A percentile compares a stretch with the other conserved stretches of the same genome.
Conservation (phyloP, 2,329 filamentous ascomycete genomes). For the Alternaria novae-zelandiae region DNA sequence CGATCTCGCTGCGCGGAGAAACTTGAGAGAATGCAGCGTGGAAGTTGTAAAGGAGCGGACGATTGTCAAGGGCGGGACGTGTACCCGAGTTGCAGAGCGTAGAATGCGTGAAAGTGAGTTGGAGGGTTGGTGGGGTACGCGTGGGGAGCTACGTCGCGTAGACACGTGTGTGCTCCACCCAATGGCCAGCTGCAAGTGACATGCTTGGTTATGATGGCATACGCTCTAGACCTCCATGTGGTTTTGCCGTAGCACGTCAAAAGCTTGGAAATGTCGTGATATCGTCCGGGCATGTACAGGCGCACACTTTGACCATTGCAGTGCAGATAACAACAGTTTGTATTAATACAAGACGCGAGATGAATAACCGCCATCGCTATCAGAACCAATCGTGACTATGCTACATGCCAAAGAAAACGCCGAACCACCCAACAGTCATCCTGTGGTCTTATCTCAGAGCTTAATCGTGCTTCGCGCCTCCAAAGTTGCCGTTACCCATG, state of each 20-base stretch:
- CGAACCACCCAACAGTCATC: neutral
- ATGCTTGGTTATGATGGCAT: neutral
- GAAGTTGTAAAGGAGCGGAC: neutral
- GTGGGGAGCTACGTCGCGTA: conserved; percentile 1
- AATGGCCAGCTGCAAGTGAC: conserved; percentile 1
- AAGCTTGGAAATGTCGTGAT: neutral
- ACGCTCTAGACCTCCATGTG: neutral
- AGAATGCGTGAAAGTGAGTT: neutral
- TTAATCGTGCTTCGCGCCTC: conserved; percentile 44
- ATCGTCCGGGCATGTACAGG: neutral
- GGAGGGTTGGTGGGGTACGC: neutral
- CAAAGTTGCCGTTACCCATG: conserved; percentile 55
- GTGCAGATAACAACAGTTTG: neutral
- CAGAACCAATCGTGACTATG: conserved; percentile 13
- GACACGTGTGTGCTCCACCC: neutral
- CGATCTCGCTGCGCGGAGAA: neutral
- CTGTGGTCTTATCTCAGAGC: neutral
- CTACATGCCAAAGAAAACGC: conserved; percentile 14
- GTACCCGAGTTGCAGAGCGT: neutral
- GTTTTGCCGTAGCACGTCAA: neutral
- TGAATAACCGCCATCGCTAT: neutral
- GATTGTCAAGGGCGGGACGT: neutral
- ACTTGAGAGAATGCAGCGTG: neutral
- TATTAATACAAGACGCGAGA: neutral
- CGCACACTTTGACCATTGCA: neutral